phyloP scores from a whole-genome alignment of 176 grass and related monocot species.

The Paspalum vaginatum region DNA sequence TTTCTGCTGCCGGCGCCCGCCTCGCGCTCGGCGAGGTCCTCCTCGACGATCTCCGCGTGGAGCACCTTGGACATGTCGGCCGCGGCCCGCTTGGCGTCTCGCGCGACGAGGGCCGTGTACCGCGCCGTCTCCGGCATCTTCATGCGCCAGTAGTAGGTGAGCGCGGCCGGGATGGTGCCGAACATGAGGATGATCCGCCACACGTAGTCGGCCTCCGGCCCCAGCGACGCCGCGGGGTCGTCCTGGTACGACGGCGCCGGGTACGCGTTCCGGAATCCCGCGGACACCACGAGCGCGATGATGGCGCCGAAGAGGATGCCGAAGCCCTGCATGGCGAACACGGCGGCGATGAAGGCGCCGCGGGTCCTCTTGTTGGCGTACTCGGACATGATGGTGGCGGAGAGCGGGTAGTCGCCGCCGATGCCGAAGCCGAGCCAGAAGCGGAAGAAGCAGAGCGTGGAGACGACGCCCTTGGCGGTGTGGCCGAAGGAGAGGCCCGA shows the following conservation, averaged over 20 bases:
- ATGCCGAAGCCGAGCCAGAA: constrained; percentile 85
- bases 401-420: constrained; percentile 77
- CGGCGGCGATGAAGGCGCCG: constrained; percentile 70
- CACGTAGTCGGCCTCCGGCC: constrained; percentile 53
- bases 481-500: constrained; percentile 67
- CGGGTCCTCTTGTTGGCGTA: constrained; percentile 77
- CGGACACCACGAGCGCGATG: constrained; percentile 42
- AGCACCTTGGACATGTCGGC: constrained; percentile 76
- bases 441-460: constrained; percentile 77
- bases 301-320: constrained; percentile 60
- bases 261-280: constrained; percentile 43
- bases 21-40: background rate
- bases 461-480: constrained; percentile 41
- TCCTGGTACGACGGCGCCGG: constrained; percentile 51
- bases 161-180: constrained; percentile 53
- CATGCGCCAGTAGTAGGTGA: constrained; percentile 85
- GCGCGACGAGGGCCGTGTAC: constrained; percentile 68
- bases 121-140: constrained; percentile 83
- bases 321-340: constrained; percentile 82
- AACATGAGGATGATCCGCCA: constrained; percentile 79
- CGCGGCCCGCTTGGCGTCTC: constrained; percentile 65
- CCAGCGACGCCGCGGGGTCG: constrained; percentile 34
- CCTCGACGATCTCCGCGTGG: constrained; percentile 54
- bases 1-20: background rate
- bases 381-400: constrained; percentile 80